Conservation (phyloP, 345 rosid genomes). For the Moricandia moricandioides region DNA sequence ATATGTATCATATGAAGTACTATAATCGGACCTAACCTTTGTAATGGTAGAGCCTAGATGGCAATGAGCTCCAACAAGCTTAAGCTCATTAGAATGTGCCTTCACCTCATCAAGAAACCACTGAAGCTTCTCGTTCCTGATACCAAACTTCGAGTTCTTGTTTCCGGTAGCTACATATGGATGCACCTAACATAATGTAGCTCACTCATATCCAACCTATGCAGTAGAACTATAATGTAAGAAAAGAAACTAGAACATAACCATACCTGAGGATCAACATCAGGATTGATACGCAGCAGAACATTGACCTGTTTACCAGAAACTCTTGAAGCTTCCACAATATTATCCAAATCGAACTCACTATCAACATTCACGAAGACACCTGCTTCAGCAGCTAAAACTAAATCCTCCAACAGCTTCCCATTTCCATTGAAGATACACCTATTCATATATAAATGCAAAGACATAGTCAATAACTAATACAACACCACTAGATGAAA, state of each 20-base stretch:
- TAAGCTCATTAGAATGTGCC: slow-evolving; percentile 78
- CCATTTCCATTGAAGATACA: slow-evolving; percentile 97
- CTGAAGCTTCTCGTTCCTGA: slow-evolving; percentile 96
- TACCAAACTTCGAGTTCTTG: slow-evolving; percentile 97
- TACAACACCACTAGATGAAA: neutral
- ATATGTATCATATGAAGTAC: neutral
- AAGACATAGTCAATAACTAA: neutral
- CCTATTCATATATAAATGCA: slow-evolving; percentile 38
- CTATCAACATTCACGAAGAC: slow-evolving; percentile 96
- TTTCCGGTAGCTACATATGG: slow-evolving; percentile 98
- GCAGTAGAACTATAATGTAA: neutral
- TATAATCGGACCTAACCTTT: slow-evolving; percentile 47
- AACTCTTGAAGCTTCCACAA: slow-evolving; percentile 77
- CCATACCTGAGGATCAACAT: slow-evolving; percentile 95
- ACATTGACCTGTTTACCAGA: slow-evolving; percentile 90
- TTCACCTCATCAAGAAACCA: slow-evolving; percentile 97
- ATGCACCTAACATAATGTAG: slow-evolving; percentile 58
- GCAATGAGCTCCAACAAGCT: slow-evolving; percentile 97
- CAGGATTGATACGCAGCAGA: slow-evolving; percentile 93
- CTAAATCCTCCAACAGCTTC: slow-evolving; percentile 88
- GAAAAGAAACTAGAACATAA: neutral
- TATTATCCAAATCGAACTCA: slow-evolving; percentile 88
- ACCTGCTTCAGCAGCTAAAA: slow-evolving; percentile 85
- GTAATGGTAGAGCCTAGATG: slow-evolving; percentile 99
- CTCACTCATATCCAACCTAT: neutral